A percentile compares a stretch with the other conserved stretches of the same genome.
These are phyloP conservation scores for Botryotinia narcissicola DNA, from an alignment of 2,329 filamentous ascomycete species.

Conservation along the genomic window DNA sequence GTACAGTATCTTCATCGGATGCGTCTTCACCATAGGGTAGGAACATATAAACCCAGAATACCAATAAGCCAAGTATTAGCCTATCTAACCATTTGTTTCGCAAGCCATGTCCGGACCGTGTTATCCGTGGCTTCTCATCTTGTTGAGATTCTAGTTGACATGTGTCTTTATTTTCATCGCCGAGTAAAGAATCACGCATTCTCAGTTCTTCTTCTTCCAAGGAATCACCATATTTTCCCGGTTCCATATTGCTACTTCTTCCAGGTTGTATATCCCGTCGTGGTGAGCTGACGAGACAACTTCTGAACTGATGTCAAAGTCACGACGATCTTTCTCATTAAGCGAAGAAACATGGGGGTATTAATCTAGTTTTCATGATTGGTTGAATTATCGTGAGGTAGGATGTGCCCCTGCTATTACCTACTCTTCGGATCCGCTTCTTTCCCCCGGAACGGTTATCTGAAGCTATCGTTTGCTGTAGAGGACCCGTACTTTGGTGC, in stretches of 20 bases:
- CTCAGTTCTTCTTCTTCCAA: not conserved
- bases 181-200: not conserved
- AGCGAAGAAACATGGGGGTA: constrained; percentile 9
- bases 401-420: not conserved
- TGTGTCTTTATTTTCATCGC: not conserved
- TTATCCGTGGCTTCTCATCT: not conserved
- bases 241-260: not conserved
- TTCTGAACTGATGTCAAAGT: not conserved
- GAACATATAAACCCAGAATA: not conserved
- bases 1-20: not conserved
- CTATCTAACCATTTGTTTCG: not conserved
- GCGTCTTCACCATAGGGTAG: not conserved
- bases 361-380: constrained; percentile 10
- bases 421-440: constrained; percentile 10
- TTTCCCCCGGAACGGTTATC: constrained; percentile 1
- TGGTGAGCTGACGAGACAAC: not conserved
- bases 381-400: not conserved
- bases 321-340: not conserved
- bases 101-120: not conserved
- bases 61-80: not conserved
- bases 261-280: not conserved
- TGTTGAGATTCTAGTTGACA: constrained; percentile 3
- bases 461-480: not conserved
- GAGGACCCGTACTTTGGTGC: not conserved
- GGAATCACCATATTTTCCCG: not conserved